Evolutionary conservation across 78 protist genomes (phyloP).

Genomic region (Monosiga brevicollis): DNA sequence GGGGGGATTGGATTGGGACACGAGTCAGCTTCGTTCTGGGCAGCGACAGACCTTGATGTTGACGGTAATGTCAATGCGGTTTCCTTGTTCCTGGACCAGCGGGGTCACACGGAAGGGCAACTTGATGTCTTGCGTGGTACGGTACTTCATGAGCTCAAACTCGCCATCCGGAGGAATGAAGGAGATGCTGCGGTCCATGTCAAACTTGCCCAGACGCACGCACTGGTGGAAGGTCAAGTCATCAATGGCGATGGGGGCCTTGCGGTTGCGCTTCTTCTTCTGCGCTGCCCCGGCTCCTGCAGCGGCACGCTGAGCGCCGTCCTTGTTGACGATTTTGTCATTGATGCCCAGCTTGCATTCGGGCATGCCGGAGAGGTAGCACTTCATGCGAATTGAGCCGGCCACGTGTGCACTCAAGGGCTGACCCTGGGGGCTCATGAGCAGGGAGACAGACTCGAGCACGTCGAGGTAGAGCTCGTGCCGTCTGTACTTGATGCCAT

Average conservation of each 20-base stretch:
- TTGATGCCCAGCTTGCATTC: constrained; percentile 96
- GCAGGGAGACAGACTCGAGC: constrained; percentile 59
- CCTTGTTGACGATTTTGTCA: constrained; percentile 74
- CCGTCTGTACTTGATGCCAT: constrained; percentile 81
- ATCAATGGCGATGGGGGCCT: constrained; percentile 57
- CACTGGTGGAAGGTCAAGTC: constrained; percentile 94
- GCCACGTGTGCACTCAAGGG: constrained; percentile 77
- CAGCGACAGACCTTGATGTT: not conserved
- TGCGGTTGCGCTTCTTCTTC: not conserved
- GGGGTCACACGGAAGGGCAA: constrained; percentile 86
- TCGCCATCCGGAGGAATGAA: constrained; percentile 99
- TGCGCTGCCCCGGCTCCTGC: not conserved
- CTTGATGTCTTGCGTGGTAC: constrained; percentile 82
- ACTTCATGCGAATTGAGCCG: constrained; percentile 78
- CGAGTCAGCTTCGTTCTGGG: too few relatives aligned
- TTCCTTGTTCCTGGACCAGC: constrained; percentile 72
- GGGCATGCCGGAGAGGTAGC: constrained; percentile 94
- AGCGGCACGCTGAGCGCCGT: not conserved
- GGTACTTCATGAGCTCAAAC: constrained; percentile 93
- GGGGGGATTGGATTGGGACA: too few relatives aligned
- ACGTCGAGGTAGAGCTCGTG: constrained; percentile 96
- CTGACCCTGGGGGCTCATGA: constrained; percentile 32
- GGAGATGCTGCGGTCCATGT: constrained; percentile 75
- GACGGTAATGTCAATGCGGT: constrained; percentile 3
- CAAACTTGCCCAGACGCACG: constrained; percentile 88